Evolutionary conservation across 495 filamentous ascomycete species (phyloP).

Genomic region (Penicillium canescens): DNA sequence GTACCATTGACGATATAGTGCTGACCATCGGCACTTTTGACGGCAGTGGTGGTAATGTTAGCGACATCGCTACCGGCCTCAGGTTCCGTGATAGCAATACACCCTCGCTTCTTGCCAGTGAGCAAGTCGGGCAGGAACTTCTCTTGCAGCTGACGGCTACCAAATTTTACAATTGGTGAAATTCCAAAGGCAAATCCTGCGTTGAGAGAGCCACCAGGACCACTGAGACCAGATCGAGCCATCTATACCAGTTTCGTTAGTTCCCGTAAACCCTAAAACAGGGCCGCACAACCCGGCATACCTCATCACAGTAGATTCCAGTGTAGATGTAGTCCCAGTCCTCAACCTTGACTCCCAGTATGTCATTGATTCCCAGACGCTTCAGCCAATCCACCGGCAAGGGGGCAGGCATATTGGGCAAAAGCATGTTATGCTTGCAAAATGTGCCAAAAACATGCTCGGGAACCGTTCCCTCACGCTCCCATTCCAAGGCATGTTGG

Average conservation of each 20-base stretch:
- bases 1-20: conserved; percentile 71
- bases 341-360: conserved; percentile 70
- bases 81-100: conserved; percentile 80
- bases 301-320: conserved; percentile 68
- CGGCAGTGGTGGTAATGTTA: conserved; percentile 66
- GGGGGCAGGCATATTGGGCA: conserved; percentile 65
- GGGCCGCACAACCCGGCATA: conserved; percentile 2
- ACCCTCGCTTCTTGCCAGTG: conserved; percentile 63
- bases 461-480: conserved; percentile 59
- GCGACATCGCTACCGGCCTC: conserved; percentile 72
- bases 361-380: conserved; percentile 60
- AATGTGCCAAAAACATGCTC: conserved; percentile 62
- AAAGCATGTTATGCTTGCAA: conserved; percentile 60
- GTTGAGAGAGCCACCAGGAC: conserved; percentile 59
- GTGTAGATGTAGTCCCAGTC: conserved; percentile 75
- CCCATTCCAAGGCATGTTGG: conserved; percentile 65
- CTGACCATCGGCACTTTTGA: conserved; percentile 61
- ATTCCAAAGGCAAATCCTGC: conserved; percentile 72
- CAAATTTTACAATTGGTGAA: conserved; percentile 70
- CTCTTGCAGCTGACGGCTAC: conserved; percentile 58
- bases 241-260: conserved; percentile 37
- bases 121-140: conserved; percentile 64
- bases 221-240: conserved; percentile 61
- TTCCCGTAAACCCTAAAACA: no score
- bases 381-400: conserved; percentile 68